Evolutionary conservation across 1,284 basidiomycete species (phyloP).

Genomic region (Agroathelia rolfsii): DNA sequence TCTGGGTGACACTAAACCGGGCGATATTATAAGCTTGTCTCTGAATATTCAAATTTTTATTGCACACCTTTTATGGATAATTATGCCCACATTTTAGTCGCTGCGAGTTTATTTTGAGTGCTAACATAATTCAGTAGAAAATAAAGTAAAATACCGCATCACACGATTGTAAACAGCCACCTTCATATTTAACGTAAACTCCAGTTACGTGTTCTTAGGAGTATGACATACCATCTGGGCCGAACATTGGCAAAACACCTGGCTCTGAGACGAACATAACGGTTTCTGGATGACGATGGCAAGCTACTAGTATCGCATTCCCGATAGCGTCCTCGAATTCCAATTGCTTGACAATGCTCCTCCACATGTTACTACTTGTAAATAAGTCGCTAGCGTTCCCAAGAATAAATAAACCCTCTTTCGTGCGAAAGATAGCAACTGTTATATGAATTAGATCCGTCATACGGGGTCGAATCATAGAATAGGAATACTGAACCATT

Average conservation of each 20-base stretch:
- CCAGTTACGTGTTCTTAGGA: background rate
- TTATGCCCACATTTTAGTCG: conserved; percentile 59
- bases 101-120: too few species aligned
- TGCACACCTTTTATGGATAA: conserved; percentile 50
- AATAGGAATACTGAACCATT: conserved; percentile 28
- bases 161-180: conserved; percentile 55
- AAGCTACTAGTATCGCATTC: conserved; percentile 40
- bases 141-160: too few species aligned
- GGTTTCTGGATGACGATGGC: conserved; percentile 43
- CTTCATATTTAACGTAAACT: conserved; percentile 22
- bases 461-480: conserved; percentile 1
- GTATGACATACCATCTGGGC: conserved; percentile 44
- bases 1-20: conserved; percentile 54
- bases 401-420: conserved; percentile 62
- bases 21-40: conserved; percentile 4
- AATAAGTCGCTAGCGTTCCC: conserved; percentile 51
- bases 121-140: too few species aligned
- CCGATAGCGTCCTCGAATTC: conserved; percentile 37
- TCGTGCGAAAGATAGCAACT: conserved; percentile 69
- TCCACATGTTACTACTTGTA: conserved; percentile 49
- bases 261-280: conserved; percentile 36
- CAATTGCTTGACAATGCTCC: conserved; percentile 44
- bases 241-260: conserved; percentile 37
- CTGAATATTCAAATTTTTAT: too few species aligned
- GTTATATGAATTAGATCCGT: conserved; percentile 11